Percentiles rank a stretch among this genome's conserved stretches.
phyloP scores from a whole-genome alignment of 371 early-diverging fungal species.

The Saksenaea oblongispora region DNA sequence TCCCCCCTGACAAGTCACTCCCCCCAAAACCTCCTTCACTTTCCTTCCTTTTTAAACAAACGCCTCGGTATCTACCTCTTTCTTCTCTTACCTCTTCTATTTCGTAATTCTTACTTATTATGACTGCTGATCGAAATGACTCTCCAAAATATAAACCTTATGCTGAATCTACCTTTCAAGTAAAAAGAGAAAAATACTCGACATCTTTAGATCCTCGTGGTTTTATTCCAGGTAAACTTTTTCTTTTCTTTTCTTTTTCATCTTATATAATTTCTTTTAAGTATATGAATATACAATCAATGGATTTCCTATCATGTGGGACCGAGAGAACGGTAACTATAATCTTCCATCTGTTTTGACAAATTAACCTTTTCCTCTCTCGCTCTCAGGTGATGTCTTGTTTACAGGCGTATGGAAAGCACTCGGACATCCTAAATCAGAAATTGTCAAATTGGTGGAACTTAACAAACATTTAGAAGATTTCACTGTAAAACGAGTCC shows the following conservation, averaged over 20 bases:
- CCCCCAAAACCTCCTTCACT: background rate
- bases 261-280: background rate
- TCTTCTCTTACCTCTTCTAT: background rate
- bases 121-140: background rate
- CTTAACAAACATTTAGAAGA: background rate
- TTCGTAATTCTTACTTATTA: background rate
- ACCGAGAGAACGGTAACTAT: slow-evolving; percentile 3
- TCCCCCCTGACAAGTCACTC: slow-evolving; percentile 1
- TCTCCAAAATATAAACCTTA: background rate
- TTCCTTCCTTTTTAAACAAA: slow-evolving; percentile 5
- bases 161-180: background rate
- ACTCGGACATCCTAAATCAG: background rate
- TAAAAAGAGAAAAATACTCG: background rate
- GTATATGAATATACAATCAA: background rate
- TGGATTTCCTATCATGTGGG: slow-evolving; percentile 1
- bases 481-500: background rate
- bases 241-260: background rate
- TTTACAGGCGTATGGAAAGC: slow-evolving; percentile 2
- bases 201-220: background rate
- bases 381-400: background rate
- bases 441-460: slow-evolving; percentile 1
- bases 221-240: background rate
- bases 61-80: background rate
- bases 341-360: background rate
- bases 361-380: no score